phyloP scores from a whole-genome alignment of 371 early-diverging fungal genomes.

The Polyrhizophydium stewartii region DNA sequence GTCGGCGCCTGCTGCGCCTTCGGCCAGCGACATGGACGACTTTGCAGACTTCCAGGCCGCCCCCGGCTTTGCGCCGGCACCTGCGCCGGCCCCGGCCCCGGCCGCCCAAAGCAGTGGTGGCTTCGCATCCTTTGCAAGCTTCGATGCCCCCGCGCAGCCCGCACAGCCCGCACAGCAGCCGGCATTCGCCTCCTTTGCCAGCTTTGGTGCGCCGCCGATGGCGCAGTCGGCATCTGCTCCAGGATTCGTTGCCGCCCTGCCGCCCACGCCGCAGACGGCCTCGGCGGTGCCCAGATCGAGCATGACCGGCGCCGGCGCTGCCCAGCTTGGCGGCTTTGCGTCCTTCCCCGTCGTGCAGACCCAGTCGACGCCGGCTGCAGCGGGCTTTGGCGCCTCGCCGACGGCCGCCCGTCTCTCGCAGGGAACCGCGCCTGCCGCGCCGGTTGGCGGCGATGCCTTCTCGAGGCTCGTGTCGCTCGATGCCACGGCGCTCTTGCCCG shows the following conservation, averaged over 20 bases:
- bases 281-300: not conserved
- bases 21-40: constrained; percentile 21
- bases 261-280: not conserved
- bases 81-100: too few species aligned
- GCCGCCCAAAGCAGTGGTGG: not conserved
- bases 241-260: not conserved
- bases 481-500: constrained; percentile 22
- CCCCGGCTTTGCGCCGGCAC: too few species aligned
- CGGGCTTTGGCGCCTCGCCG: constrained; percentile 20
- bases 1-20: constrained; percentile 8
- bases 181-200: constrained; percentile 14
- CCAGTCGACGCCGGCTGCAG: constrained; percentile 5
- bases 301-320: not conserved
- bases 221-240: not conserved
- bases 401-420: not conserved
- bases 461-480: constrained; percentile 38
- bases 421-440: not conserved
- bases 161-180: not conserved
- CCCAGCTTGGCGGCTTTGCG: not conserved
- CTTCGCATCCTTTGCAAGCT: not conserved
- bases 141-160: not conserved
- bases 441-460: constrained; percentile 24
- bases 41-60: constrained; percentile 38
- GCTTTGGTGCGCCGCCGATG: not conserved
- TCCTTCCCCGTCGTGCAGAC: not conserved